Conservation (phyloP, 1,284 basidiomycete genomes). For the Marasmius oreades region DNA sequence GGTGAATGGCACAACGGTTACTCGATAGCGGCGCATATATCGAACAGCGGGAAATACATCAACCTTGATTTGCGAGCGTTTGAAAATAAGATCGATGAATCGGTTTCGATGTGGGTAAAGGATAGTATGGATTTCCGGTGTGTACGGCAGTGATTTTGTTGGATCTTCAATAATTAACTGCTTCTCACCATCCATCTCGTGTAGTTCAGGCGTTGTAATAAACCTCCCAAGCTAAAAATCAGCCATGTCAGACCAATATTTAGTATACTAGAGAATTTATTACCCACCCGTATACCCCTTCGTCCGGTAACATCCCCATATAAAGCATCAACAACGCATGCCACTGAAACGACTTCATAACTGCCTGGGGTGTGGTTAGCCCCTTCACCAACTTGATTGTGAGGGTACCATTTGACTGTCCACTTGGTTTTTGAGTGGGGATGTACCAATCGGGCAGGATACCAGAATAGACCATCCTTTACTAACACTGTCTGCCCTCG, state of each 20-base stretch:
- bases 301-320: background rate
- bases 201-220: background rate
- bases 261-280: background rate
- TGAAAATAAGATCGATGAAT: background rate
- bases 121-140: background rate
- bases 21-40: background rate
- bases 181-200: background rate
- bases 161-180: too few relatives aligned
- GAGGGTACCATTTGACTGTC: background rate
- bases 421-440: background rate
- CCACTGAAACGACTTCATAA: background rate
- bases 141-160: background rate
- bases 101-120: background rate
- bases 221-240: background rate
- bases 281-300: background rate
- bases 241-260: background rate
- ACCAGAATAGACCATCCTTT: background rate
- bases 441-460: background rate
- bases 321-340: background rate
- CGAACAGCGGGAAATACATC: background rate
- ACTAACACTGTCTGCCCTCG: too few relatives aligned
- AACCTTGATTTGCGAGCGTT: background rate
- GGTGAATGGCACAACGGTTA: background rate
- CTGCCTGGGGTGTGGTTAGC: background rate
- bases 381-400: background rate